Base-by-base conservation (phyloP, 163 green algal genomes). In the Picocystis sp. region DNA sequence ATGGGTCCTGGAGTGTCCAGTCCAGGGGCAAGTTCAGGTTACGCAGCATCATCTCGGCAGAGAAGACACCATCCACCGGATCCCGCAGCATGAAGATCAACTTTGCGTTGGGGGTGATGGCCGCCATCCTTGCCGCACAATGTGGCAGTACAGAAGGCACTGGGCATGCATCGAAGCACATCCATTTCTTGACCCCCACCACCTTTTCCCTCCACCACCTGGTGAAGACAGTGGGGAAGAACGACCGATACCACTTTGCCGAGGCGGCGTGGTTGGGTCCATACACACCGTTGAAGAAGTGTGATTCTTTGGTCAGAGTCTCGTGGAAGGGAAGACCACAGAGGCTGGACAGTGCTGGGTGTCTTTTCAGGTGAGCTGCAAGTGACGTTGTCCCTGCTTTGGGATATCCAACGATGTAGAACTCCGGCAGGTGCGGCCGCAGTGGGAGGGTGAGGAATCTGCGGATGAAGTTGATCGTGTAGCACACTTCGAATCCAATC, bases 361-460 rank as follows among this genome's bases (percentile, higher is more conserved):
- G 80, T 9, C 24, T 47, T 38, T 64, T 67, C 8, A 91, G 63
- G 56, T 86, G 68, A 43, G 62, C 65, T 0, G 80, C 78, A 47
- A 91, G 54, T 12, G 53, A 76, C 21, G 80, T 91, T 22, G 80
- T 91, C 22, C 81, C 81, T 22, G 64, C 77, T 61, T 86, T 81
- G 70, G 81, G 78, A 56, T 89, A 89, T 3, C 81, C 81, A 3
- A 84, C 63, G 43, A 91, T 76, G 64, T 83, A 87, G 44, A 88
- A 87, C 47, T 68, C 35, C 2, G 81, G 77, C 15, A 80, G 57
- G 56, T 76, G 50, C 3, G 62, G 73, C n/a, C 81, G 63, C 49
- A 91, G 49, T 3, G 80, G 78, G 56, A 89, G 69, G 10, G 74
- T 88, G 14, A 85, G 56, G 23, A 86, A 63, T 9, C 81, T 60